Conservation (phyloP, 305 asterid genomes). For the Solanum hybrid region DNA sequence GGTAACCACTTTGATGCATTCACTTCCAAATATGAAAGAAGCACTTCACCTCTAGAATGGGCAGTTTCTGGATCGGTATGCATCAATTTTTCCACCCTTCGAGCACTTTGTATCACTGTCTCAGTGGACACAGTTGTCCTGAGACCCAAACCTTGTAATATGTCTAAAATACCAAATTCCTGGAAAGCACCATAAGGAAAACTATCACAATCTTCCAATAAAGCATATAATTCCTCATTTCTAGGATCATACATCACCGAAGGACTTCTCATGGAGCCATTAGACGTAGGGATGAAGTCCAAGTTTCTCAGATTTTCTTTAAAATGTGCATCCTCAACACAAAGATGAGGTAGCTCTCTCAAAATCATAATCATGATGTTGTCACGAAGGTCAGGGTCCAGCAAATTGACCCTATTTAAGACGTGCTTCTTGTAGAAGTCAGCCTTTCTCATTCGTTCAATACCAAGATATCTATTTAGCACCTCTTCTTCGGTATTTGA, state of each 20-base stretch:
- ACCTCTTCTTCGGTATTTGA: conserved; percentile 70
- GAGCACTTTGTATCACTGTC: conserved; percentile 80
- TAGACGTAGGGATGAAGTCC: conserved; percentile 66
- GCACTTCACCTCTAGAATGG: conserved; percentile 70
- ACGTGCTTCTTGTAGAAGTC: conserved; percentile 58
- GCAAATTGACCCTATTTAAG: conserved; percentile 39
- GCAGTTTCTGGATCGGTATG: conserved; percentile 54
- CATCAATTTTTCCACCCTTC: conserved; percentile 64
- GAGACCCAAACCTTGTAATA: conserved; percentile 90
- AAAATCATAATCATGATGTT: conserved; percentile 70
- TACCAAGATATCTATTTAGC: conserved; percentile 61
- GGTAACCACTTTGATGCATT: conserved; percentile 85
- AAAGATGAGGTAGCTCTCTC: conserved; percentile 76
- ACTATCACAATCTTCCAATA: conserved; percentile 74
- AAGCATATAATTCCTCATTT: conserved; percentile 77
- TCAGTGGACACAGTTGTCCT: conserved; percentile 74
- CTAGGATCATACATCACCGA: conserved; percentile 75
- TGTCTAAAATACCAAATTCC: conserved; percentile 63
- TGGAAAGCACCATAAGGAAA: conserved; percentile 65
- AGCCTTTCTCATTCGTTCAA: conserved; percentile 74
- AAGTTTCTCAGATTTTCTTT: conserved; percentile 53
- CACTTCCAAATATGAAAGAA: conserved; percentile 87
- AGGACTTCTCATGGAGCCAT: conserved; percentile 66
- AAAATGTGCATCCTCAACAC: conserved; percentile 64
- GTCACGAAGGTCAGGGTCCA: conserved; percentile 62